Evolutionary conservation across 257 asterid species (phyloP).

Genomic region (Echites panduratus): DNA sequence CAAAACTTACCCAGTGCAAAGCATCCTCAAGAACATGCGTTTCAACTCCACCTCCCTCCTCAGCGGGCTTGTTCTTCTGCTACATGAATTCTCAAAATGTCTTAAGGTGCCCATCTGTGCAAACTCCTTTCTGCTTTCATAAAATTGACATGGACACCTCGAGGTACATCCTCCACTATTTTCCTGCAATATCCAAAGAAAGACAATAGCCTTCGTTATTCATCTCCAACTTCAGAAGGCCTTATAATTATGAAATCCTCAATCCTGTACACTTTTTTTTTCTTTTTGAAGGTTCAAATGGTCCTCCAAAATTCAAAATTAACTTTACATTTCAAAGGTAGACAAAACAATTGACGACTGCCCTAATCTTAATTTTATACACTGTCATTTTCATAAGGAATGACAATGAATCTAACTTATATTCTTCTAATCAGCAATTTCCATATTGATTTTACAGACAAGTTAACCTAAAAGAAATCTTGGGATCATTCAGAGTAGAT

Average conservation of each 20-base stretch:
- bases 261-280: too few relatives aligned
- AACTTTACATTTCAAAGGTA: not conserved
- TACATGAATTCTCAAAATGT: slow-evolving; percentile 73
- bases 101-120: slow-evolving; percentile 97
- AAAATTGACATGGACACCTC: slow-evolving; percentile 86
- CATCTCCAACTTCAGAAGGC: too few relatives aligned
- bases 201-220: not conserved
- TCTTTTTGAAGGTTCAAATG: not conserved
- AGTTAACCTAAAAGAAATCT: not conserved
- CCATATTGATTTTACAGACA: not conserved
- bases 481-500: too few relatives aligned
- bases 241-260: too few relatives aligned
- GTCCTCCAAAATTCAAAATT: not conserved
- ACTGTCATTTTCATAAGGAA: not conserved
- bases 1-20: slow-evolving; percentile 79
- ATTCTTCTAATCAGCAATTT: not conserved
- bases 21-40: slow-evolving; percentile 99
- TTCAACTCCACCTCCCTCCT: slow-evolving; percentile 97
- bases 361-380: not conserved
- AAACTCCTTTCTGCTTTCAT: too few relatives aligned
- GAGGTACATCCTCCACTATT: slow-evolving; percentile 91
- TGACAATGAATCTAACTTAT: not conserved
- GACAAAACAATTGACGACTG: not conserved
- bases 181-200: slow-evolving; percentile 40
- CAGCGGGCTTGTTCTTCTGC: slow-evolving; percentile 94